A percentile compares a stretch with the other conserved stretches of the same genome.
phyloP scores from a whole-genome alignment of 768 basidiomycete species.

The Mrakia blollopis region DNA sequence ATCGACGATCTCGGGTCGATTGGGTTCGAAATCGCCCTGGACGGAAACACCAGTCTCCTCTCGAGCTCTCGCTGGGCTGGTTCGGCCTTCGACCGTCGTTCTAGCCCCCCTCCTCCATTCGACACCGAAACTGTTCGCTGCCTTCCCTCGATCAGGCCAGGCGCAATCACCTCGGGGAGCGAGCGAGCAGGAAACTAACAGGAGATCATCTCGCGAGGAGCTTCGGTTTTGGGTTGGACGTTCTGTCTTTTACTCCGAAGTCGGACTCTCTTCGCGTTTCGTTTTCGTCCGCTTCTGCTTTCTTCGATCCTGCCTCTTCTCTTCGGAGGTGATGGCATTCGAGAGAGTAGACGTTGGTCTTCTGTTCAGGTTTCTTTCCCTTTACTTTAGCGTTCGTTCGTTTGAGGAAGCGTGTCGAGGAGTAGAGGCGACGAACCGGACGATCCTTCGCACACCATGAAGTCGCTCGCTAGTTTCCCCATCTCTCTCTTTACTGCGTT shows the following conservation, averaged over 20 bases:
- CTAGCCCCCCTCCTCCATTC: background rate
- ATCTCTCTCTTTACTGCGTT: background rate
- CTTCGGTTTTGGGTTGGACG: slow-evolving; percentile 6
- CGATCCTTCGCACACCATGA: slow-evolving; percentile 14
- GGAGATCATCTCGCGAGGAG: slow-evolving; percentile 19
- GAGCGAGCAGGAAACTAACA: slow-evolving; percentile 11
- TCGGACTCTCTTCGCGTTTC: background rate
- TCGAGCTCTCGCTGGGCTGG: slow-evolving; percentile 3
- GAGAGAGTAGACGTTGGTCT: slow-evolving; percentile 5
- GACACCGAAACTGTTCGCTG: background rate
- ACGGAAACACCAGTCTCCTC: background rate
- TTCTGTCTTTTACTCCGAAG: slow-evolving; percentile 1
- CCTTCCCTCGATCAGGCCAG: slow-evolving; percentile 19
- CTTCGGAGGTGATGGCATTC: background rate
- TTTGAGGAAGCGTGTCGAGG: background rate
- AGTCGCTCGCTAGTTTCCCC: slow-evolving; percentile 9
- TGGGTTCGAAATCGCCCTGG: background rate
- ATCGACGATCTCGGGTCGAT: slow-evolving; percentile 10
- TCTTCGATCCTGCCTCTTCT: background rate
- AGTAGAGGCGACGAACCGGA: background rate
- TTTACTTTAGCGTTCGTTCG: slow-evolving; percentile 3
- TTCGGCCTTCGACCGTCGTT: background rate
- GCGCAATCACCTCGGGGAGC: background rate
- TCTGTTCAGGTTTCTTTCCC: background rate
- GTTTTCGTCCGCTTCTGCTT: background rate